Evolutionary conservation across 106 monocot species (phyloP).

Genomic region (Allium cepa): DNA sequence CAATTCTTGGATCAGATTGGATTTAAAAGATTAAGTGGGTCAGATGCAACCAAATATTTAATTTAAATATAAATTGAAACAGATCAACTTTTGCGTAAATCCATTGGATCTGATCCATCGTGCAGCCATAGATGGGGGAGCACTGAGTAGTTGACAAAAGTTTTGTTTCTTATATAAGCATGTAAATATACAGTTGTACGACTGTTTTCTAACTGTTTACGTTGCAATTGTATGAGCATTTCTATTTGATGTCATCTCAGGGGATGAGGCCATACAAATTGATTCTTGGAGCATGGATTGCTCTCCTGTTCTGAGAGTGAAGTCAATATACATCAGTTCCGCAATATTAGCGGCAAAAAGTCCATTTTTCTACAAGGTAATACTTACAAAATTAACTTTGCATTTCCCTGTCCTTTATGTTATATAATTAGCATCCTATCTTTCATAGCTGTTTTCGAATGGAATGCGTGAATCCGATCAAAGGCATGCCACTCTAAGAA

Average conservation of each 20-base stretch:
- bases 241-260: slow-evolving; percentile 1
- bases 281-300: slow-evolving; percentile 54
- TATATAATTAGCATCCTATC: neutral
- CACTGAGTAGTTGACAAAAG: too few relatives aligned
- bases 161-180: too few relatives aligned
- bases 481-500: slow-evolving; percentile 56
- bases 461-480: slow-evolving; percentile 78
- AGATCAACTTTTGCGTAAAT: too few relatives aligned
- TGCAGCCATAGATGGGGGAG: too few relatives aligned
- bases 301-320: slow-evolving; percentile 29
- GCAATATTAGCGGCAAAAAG: slow-evolving; percentile 40
- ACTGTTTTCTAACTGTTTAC: too few relatives aligned
- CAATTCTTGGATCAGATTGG: too few relatives aligned
- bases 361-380: slow-evolving; percentile 36
- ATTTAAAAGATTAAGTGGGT: too few relatives aligned
- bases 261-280: slow-evolving; percentile 25
- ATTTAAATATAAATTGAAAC: too few relatives aligned
- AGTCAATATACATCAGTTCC: slow-evolving; percentile 29
- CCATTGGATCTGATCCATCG: too few relatives aligned
- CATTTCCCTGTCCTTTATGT: neutral
- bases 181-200: too few relatives aligned
- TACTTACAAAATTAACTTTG: neutral
- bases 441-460: slow-evolving; percentile 59
- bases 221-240: too few relatives aligned
- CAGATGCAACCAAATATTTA: too few relatives aligned